These are phyloP conservation scores for Calcarisporium arbuscula DNA, from an alignment of 2,329 filamentous ascomycete species.

Conservation along the genomic window DNA sequence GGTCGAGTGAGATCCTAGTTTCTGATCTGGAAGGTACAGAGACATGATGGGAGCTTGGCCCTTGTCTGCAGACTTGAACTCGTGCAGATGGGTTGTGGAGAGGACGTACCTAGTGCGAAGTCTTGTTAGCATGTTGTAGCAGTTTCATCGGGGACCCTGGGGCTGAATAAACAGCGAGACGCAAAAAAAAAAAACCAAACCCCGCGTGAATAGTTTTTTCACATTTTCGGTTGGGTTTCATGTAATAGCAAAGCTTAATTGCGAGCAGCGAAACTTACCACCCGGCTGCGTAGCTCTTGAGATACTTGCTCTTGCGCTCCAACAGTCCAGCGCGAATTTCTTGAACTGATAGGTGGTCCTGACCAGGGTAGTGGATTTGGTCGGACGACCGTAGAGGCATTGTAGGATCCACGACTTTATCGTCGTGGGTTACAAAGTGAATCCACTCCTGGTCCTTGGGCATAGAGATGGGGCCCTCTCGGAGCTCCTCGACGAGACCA, in stretches of 20 bases:
- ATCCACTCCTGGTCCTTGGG: constrained; percentile 91
- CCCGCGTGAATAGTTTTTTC: no score
- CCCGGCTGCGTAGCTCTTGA: constrained; percentile 94
- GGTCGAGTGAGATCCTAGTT: constrained; percentile 84
- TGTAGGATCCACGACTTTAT: constrained; percentile 81
- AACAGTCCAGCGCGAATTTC: constrained; percentile 88
- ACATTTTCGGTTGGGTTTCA: no score
- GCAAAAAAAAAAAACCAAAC: neutral
- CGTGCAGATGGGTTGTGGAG: constrained; percentile 92
- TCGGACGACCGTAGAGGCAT: constrained; percentile 71
- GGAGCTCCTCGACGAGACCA: constrained; percentile 71
- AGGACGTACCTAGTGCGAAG: constrained; percentile 71
- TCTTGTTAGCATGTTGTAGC: no score
- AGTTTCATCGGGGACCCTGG: no score
- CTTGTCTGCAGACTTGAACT: constrained; percentile 98
- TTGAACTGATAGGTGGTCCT: constrained; percentile 71
- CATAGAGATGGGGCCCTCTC: constrained; percentile 82
- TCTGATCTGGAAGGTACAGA: constrained; percentile 88
- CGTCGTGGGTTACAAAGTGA: constrained; percentile 70
- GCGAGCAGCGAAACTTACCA: constrained; percentile 58
- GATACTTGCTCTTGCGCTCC: constrained; percentile 96
- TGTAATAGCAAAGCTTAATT: no score
- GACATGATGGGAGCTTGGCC: constrained; percentile 92
- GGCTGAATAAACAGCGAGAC: constrained; percentile 7
- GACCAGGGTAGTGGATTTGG: constrained; percentile 86